A percentile compares a stretch with the other conserved stretches of the same genome.
These are phyloP conservation scores for Beauveria sp. DNA, from an alignment of 2,329 filamentous ascomycete genomes.

Conservation along the genomic window DNA sequence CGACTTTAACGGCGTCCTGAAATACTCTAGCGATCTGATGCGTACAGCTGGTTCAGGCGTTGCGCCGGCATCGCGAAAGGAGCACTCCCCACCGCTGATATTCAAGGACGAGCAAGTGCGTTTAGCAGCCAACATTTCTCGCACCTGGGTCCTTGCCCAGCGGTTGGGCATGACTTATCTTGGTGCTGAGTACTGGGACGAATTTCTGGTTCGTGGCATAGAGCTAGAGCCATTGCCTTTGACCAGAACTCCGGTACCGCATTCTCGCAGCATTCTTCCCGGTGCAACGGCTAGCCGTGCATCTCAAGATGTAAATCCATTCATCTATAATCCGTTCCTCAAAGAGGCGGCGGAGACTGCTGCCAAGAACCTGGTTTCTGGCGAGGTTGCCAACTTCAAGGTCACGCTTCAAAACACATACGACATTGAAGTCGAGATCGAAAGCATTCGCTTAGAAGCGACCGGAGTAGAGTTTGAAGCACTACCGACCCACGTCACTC, in stretches of 20 bases:
- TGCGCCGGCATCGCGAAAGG: slow-evolving; percentile 61
- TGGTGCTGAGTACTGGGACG: slow-evolving; percentile 90
- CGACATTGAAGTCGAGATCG: slow-evolving; percentile 85
- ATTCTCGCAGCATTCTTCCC: slow-evolving; percentile 48
- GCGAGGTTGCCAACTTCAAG: slow-evolving; percentile 68
- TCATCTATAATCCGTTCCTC: slow-evolving; percentile 91
- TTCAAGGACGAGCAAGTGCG: slow-evolving; percentile 76
- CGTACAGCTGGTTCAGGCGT: slow-evolving; percentile 74
- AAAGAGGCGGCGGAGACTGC: slow-evolving; percentile 55
- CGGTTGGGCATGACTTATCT: slow-evolving; percentile 64
- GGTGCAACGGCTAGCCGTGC: slow-evolving; percentile 41
- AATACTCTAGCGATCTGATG: slow-evolving; percentile 77
- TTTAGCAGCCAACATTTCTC: slow-evolving; percentile 76
- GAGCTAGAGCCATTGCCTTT: slow-evolving; percentile 57
- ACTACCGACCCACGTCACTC: slow-evolving; percentile 52
- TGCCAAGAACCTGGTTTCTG: slow-evolving; percentile 67
- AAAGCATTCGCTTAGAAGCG: slow-evolving; percentile 67
- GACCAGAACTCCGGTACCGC: slow-evolving; percentile 57
- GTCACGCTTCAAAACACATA: slow-evolving; percentile 90
- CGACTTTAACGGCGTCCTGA: slow-evolving; percentile 83
- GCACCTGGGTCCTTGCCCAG: slow-evolving; percentile 70
- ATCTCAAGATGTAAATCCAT: slow-evolving; percentile 66
- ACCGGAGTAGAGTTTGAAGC: slow-evolving; percentile 68
- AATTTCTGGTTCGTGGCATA: slow-evolving; percentile 78
- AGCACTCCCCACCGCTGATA: slow-evolving; percentile 63